phyloP scores from a whole-genome alignment of 257 asterid genomes.

The Gentiana straminea region DNA sequence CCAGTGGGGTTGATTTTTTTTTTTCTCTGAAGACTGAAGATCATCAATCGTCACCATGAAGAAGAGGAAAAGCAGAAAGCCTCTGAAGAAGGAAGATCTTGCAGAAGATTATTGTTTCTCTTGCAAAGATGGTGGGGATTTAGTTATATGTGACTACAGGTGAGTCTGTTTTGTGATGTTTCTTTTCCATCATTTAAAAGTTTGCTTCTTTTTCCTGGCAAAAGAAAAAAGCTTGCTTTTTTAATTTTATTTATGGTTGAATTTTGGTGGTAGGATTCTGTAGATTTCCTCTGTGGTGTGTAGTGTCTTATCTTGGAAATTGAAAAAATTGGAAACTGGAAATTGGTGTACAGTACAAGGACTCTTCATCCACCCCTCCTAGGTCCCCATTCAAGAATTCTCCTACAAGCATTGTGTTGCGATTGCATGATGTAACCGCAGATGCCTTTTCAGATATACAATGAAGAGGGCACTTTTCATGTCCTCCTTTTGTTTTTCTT shows the following conservation, averaged over 20 bases:
- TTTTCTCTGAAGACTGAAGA: background rate
- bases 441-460: background rate
- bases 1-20: conserved; percentile 1
- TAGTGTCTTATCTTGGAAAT: no score
- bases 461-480: background rate
- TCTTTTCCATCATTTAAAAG: background rate
- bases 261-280: no score
- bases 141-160: conserved; percentile 63
- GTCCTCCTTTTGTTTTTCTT: background rate
- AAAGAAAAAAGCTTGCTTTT: background rate
- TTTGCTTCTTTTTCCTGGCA: background rate
- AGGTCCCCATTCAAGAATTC: no score
- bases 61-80: conserved; percentile 27
- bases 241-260: background rate
- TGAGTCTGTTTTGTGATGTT: conserved; percentile 4
- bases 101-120: conserved; percentile 72
- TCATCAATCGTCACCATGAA: conserved; percentile 9
- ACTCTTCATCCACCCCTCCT: no score
- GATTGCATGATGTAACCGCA: no score
- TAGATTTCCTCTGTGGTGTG: background rate
- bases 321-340: background rate
- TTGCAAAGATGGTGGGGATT: conserved; percentile 76
- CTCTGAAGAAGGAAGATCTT: conserved; percentile 27
- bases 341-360: background rate
- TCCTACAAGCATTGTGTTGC: no score